Percentiles rank a stretch among this genome's conserved stretches.
phyloP scores from a whole-genome alignment of 192 early-diverging fungal species.

The Gryganskiella cystojenkinii region DNA sequence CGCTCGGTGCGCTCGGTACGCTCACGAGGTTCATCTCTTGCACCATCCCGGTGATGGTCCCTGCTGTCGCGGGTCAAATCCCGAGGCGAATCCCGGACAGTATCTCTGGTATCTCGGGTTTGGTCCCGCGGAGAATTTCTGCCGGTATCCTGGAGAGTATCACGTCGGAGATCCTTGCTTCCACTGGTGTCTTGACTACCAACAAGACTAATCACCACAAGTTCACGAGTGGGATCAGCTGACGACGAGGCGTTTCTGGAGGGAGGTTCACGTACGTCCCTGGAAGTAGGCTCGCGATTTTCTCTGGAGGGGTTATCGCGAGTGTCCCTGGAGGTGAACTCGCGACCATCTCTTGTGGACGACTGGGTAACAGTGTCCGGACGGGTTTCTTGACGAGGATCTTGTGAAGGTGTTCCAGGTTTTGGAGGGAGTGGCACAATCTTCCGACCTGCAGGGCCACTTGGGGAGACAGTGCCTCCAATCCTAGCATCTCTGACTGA shows the following conservation, averaged over 20 bases:
- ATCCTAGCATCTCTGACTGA: constrained; percentile 19
- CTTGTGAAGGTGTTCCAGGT: constrained; percentile 19
- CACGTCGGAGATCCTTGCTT: background rate
- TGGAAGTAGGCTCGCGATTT: too few species aligned
- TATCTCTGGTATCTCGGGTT: background rate
- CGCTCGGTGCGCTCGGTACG: background rate
- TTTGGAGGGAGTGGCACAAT: constrained; percentile 43
- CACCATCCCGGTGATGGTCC: constrained; percentile 5
- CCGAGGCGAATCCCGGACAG: background rate
- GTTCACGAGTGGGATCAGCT: too few species aligned
- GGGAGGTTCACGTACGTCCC: too few species aligned
- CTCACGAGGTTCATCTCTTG: constrained; percentile 1
- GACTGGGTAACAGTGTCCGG: background rate
- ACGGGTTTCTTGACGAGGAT: constrained; percentile 12
- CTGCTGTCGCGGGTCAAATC: constrained; percentile 4
- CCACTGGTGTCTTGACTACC: too few species aligned
- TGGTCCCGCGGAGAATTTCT: background rate
- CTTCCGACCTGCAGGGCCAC: constrained; percentile 9
- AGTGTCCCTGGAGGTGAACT: background rate
- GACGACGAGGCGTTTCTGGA: too few species aligned
- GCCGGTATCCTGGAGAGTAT: constrained; percentile 3
- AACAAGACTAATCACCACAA: too few species aligned
- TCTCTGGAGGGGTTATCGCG: constrained; percentile 12
- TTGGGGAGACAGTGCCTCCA: constrained; percentile 25
- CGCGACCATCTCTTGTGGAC: constrained; percentile 7